These are phyloP conservation scores for Ceratocystis smalleyi DNA, from an alignment of 2,329 filamentous ascomycete species.

Conservation along the genomic window DNA sequence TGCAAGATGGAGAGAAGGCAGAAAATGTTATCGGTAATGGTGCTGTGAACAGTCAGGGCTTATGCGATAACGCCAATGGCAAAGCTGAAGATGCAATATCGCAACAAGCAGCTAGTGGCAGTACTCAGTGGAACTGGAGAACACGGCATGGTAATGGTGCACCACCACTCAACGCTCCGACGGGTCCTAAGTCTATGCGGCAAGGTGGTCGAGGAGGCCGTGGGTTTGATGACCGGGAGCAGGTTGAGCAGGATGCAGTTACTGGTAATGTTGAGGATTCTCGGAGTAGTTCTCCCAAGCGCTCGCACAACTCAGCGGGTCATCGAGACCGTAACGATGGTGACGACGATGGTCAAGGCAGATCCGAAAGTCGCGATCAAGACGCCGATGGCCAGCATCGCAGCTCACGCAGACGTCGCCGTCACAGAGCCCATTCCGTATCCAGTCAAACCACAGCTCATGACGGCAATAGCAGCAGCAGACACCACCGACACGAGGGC, in stretches of 20 bases:
- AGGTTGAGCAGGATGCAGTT: slow-evolving; percentile 18
- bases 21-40: background rate
- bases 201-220: slow-evolving; percentile 48
- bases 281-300: slow-evolving; percentile 34
- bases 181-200: slow-evolving; percentile 86
- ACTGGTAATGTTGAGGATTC: slow-evolving; percentile 21
- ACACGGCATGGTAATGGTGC: slow-evolving; percentile 5
- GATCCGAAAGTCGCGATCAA: slow-evolving; percentile 14
- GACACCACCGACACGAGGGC: slow-evolving; percentile 9
- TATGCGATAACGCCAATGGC: slow-evolving; percentile 7
- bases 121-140: slow-evolving; percentile 5
- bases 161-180: slow-evolving; percentile 59
- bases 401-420: slow-evolving; percentile 18
- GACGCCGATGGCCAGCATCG: slow-evolving; percentile 16
- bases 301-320: slow-evolving; percentile 20
- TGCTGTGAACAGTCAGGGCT: slow-evolving; percentile 3
- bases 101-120: slow-evolving; percentile 3
- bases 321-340: slow-evolving; percentile 8
- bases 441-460: slow-evolving; percentile 20
- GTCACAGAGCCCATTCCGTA: slow-evolving; percentile 22
- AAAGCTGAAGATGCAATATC: slow-evolving; percentile 2
- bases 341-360: slow-evolving; percentile 7
- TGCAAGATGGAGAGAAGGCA: slow-evolving; percentile 15
- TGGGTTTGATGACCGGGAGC: slow-evolving; percentile 28
- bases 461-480: background rate